Base-by-base conservation (phyloP, 352 stramenopile species). In the Pythium monospermum region DNA sequence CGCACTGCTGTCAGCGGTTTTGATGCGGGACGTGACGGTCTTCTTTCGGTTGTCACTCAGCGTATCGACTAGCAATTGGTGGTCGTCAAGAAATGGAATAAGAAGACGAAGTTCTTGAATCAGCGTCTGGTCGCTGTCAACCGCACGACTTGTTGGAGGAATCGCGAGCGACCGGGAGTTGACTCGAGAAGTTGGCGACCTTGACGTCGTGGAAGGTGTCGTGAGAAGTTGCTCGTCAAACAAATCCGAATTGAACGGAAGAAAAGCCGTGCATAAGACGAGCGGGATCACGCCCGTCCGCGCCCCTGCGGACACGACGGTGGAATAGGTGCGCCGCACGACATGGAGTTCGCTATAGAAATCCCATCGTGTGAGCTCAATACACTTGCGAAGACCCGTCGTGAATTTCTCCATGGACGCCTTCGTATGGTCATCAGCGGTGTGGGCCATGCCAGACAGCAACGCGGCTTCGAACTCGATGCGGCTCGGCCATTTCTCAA, bases 11-110 rank as follows among this genome's bases (percentile, higher is more conserved):
- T 73, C 67, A 2, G 64, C 69, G 4, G 42, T 27, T 41, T 59
- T 56, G 16, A 83, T 61, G 11, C 52, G 57, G 16, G 48, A 38
- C 3, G 52, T 64, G 38, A 79, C 46, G 1, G 59, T 53, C 32
- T 70, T 73, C 50, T 78, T 82, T 5, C 67, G 65, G 35, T 76
- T 74, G 19, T 60, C 53, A 5, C 40, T 68, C 2, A 83, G 53
- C 19, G 70, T 65, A 6, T 58, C 48, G 25, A 69, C 50, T 15
- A 76, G 44, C 11, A 66, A 41, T 0, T 44, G 6, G 44, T 83
- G 71, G 6, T 68, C 52, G 16, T 50, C 46, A 0, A 63, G 56
- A 21, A 76, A 76, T 16, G 28, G 21, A 12, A 73, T 18, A 23
- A 79, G 33, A 2, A 70, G 38, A 7, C 59, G 59, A 1, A 76